Conservation (phyloP, 1,139 yeast genomes). For the Scheffersomyces titani region DNA sequence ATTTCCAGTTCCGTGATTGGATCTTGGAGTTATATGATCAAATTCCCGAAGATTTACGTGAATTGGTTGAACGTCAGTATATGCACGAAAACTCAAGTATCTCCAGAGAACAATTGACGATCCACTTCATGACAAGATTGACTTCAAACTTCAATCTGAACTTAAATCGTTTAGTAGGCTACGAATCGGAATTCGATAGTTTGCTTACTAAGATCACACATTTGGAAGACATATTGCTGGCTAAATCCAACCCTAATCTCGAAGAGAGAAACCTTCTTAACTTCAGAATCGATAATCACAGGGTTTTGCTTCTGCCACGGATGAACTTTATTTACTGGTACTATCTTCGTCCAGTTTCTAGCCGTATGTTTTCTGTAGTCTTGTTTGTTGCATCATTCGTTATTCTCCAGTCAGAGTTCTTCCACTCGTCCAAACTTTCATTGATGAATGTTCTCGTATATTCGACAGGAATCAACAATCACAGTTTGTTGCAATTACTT, state of each 20-base stretch:
- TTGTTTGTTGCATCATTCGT: slow-evolving; percentile 46
- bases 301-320: slow-evolving; percentile 24
- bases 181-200: slow-evolving; percentile 42
- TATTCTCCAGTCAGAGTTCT: slow-evolving; percentile 70
- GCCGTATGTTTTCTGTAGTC: slow-evolving; percentile 40
- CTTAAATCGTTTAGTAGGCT: slow-evolving; percentile 40
- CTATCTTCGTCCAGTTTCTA: slow-evolving; percentile 47
- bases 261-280: slow-evolving; percentile 31
- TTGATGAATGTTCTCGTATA: slow-evolving; percentile 53
- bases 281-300: slow-evolving; percentile 25
- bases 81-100: slow-evolving; percentile 22
- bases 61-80: slow-evolving; percentile 36
- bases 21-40: slow-evolving; percentile 31
- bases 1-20: slow-evolving; percentile 43
- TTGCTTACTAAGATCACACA: slow-evolving; percentile 32
- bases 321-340: slow-evolving; percentile 39
- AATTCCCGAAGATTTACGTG: slow-evolving; percentile 39
- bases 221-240: slow-evolving; percentile 44
- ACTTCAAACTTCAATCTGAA: slow-evolving; percentile 40
- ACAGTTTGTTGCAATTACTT: slow-evolving; percentile 31
- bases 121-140: slow-evolving; percentile 33
- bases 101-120: slow-evolving; percentile 39
- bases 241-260: slow-evolving; percentile 23
- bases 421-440: slow-evolving; percentile 69
- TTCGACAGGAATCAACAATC: slow-evolving; percentile 18